Conservation (phyloP, 345 rosid species). For the Barbarea vulgaris region DNA sequence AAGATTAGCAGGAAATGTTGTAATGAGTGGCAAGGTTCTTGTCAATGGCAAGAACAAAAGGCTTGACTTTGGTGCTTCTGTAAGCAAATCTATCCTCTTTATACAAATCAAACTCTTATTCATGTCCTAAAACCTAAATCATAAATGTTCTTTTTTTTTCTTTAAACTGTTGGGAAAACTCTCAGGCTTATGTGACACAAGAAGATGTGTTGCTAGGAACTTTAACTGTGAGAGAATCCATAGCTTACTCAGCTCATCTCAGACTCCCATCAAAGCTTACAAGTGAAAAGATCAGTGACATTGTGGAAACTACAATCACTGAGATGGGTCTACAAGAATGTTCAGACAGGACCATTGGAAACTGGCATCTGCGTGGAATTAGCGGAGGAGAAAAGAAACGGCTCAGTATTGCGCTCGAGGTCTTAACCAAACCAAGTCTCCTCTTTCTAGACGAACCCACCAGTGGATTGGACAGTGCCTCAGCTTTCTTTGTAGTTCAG, state of each 20-base stretch:
- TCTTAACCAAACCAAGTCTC: conserved; percentile 66
- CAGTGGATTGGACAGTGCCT: conserved; percentile 78
- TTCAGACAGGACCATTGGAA: conserved; percentile 62
- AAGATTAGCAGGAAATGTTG: conserved; percentile 79
- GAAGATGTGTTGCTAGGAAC: conserved; percentile 76
- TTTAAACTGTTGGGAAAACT: not conserved
- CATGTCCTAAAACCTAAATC: not conserved
- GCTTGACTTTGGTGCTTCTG: conserved; percentile 58
- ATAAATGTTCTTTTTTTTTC: not conserved
- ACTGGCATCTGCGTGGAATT: conserved; percentile 86
- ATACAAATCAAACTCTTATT: not conserved
- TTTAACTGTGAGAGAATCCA: conserved; percentile 73
- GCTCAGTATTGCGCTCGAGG: conserved; percentile 71
- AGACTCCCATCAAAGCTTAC: conserved; percentile 59
- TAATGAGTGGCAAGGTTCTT: conserved; percentile 89
- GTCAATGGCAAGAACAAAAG: conserved; percentile 84
- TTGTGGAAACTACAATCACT: conserved; percentile 59
- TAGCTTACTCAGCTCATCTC: conserved; percentile 66
- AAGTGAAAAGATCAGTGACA: conserved; percentile 49
- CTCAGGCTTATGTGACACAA: conserved; percentile 86
- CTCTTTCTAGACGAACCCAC: conserved; percentile 86
- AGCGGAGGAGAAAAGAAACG: conserved; percentile 89
- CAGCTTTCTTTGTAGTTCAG: conserved; percentile 68
- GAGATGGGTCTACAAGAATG: conserved; percentile 83
- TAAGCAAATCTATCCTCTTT: conserved; percentile 46